phyloP scores from a whole-genome alignment of 164 flowering plant species.

The Magnolia sinica region DNA sequence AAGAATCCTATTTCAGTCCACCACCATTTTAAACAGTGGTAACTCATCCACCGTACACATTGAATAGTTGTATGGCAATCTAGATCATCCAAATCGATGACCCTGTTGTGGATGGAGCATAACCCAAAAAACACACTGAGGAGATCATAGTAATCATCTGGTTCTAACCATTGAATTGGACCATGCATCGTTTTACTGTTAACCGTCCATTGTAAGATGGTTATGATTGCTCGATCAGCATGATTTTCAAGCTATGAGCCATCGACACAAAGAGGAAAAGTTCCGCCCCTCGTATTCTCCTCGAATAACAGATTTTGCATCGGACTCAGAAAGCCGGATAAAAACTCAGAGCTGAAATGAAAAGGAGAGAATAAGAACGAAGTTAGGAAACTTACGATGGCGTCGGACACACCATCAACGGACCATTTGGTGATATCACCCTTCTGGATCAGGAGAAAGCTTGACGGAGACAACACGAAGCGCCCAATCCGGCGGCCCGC shows the following conservation, averaged over 20 bases:
- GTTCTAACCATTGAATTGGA: too few species aligned
- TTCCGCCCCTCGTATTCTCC: background rate
- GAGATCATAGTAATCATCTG: too few species aligned
- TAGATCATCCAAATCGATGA: too few species aligned
- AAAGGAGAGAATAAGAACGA: background rate
- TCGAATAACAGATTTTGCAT: background rate
- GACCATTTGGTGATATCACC: conserved; percentile 91
- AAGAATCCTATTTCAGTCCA: too few species aligned
- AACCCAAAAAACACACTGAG: too few species aligned
- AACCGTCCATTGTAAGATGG: background rate
- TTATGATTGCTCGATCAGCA: background rate
- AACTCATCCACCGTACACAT: too few species aligned
- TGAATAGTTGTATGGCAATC: too few species aligned
- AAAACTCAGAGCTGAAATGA: background rate
- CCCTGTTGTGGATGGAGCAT: too few species aligned
- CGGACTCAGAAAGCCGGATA: background rate
- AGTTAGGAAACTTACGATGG: conserved; percentile 49
- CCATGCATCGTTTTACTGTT: background rate
- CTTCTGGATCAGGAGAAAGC: conserved; percentile 49
- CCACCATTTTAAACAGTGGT: too few species aligned
- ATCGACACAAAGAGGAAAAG: too few species aligned
- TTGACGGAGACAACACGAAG: conserved; percentile 21
- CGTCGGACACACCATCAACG: conserved; percentile 76
- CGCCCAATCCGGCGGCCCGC: background rate
- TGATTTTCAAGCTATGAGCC: too few species aligned